Evolutionary conservation across 345 rosid species (phyloP), one percentile per base, ranked within the genome.

Genomic region (Nasturtium officinale): DNA sequence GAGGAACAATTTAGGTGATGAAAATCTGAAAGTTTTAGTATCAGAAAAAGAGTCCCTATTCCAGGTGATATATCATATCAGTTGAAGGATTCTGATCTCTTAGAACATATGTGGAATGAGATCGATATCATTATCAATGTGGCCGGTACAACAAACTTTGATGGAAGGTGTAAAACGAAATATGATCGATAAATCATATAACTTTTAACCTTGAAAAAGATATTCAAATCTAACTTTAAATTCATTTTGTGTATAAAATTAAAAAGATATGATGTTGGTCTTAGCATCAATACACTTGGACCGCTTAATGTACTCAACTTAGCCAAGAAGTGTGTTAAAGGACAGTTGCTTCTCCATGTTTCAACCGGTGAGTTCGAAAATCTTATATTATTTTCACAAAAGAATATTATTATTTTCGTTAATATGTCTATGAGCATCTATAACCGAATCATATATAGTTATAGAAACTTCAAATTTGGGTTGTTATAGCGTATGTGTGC

Each of bases 111-210:
- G 82, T 59, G 50, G 72, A 80, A 50, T 30, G 83, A 87, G 66
- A 37, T 87, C 6, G 88, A 91, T 21, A 56, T 82, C 30, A 55
- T 89, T 7, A 58, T 91, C 29, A 89, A 91, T 75, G 78, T 86
- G 16, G 97, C 96, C 1, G 97, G 91, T 54, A 84, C 88, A 3
- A 87, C 91, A 40, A 83, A 76, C 68, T 92, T 92, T 25, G 90
- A 92, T 68, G 96, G 90, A 65, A 88, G 96, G 94, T 85, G n/a
- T 38, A 55, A 37, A 55, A 37, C 2, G 1, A 56, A 15, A 6
- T 1, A 32, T 40, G 60, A 5, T 30, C n/a, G 32, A 59, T 53
- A 48, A 50, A 25, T 35, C 15, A 15, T 32, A 32, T 21, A 45
- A 5, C 13, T 5, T 25, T 67, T 26, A 54, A 8, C 13, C 0